These are phyloP conservation scores for Wolfiporia cocos DNA, from an alignment of 1,284 basidiomycete species.

Conservation along the genomic window DNA sequence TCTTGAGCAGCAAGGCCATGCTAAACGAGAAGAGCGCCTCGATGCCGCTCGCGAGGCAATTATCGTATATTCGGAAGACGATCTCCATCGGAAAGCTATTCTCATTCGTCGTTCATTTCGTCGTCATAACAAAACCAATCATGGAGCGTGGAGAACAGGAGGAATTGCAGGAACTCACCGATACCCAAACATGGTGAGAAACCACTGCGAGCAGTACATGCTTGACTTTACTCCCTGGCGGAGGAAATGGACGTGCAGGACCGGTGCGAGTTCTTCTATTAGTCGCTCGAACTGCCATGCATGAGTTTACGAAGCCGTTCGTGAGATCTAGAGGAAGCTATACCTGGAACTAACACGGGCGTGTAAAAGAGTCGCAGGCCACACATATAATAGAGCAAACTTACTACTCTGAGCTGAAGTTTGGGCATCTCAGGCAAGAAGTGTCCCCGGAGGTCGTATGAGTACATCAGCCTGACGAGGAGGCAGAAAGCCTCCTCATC, in stretches of 20 bases:
- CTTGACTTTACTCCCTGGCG: slow-evolving; percentile 93
- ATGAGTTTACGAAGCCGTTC: background rate
- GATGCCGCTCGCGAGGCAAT: slow-evolving; percentile 93
- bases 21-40: slow-evolving; percentile 97
- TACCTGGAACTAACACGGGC: slow-evolving; percentile 8
- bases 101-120: background rate
- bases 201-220: slow-evolving; percentile 98
- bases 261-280: slow-evolving; percentile 87
- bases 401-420: slow-evolving; percentile 82
- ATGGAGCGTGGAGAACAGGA: no score
- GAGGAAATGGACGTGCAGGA: slow-evolving; percentile 87
- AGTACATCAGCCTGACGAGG: slow-evolving; percentile 95
- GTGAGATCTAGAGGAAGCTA: background rate
- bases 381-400: slow-evolving; percentile 17
- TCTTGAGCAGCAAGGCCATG: slow-evolving; percentile 81
- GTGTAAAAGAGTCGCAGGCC: background rate
- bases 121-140: background rate
- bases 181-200: slow-evolving; percentile 95
- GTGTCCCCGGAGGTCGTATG: slow-evolving; percentile 93
- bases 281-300: slow-evolving; percentile 81
- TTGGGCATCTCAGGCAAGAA: slow-evolving; percentile 99
- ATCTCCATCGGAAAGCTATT: slow-evolving; percentile 89
- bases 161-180: no score
- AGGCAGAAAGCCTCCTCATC: slow-evolving; percentile 98
- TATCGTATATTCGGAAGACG: slow-evolving; percentile 93